Conservation (phyloP, 2,329 filamentous ascomycete genomes). For the Penicillium sp. region DNA sequence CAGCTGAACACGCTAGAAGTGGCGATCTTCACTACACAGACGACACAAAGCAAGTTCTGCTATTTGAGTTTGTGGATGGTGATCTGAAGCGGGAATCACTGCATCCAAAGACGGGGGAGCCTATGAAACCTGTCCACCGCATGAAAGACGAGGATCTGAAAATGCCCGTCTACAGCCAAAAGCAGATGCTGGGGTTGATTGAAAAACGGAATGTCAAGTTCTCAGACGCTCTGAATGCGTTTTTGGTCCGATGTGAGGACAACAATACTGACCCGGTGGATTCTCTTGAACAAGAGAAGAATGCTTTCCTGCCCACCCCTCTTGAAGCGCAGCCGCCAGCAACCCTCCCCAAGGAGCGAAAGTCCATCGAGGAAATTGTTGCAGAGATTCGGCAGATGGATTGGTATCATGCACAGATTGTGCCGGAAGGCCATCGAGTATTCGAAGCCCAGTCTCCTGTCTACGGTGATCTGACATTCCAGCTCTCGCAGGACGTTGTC, state of each 20-base stretch:
- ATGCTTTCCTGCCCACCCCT: conserved; percentile 61
- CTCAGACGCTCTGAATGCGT: conserved; percentile 69
- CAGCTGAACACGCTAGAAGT: conserved; percentile 29
- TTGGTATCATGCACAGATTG: conserved; percentile 91
- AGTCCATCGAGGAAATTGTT: conserved; percentile 79
- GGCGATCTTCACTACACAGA: conserved; percentile 35
- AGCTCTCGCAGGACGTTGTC: conserved; percentile 86
- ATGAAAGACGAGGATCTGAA: conserved; percentile 76
- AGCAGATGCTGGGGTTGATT: conserved; percentile 84
- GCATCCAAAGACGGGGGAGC: conserved; percentile 69
- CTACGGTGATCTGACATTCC: conserved; percentile 79
- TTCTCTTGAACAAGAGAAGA: conserved; percentile 58
- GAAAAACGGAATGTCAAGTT: conserved; percentile 88
- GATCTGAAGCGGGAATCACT: conserved; percentile 80
- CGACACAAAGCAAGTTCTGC: conserved; percentile 63
- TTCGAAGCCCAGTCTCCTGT: conserved; percentile 81
- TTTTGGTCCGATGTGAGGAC: conserved; percentile 71
- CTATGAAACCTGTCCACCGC: conserved; percentile 64
- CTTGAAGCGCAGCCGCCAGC: conserved; percentile 55
- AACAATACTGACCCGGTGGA: conserved; percentile 63
- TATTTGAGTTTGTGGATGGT: conserved; percentile 90
- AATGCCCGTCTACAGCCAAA: conserved; percentile 90
- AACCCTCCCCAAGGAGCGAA: conserved; percentile 75
- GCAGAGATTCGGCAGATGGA: conserved; percentile 75
- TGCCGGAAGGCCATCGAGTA: conserved; percentile 86